A percentile compares a stretch with the other conserved stretches of the same genome.
phyloP scores from a whole-genome alignment of 2,329 filamentous ascomycete genomes.

The Ceratocystis cubensis region DNA sequence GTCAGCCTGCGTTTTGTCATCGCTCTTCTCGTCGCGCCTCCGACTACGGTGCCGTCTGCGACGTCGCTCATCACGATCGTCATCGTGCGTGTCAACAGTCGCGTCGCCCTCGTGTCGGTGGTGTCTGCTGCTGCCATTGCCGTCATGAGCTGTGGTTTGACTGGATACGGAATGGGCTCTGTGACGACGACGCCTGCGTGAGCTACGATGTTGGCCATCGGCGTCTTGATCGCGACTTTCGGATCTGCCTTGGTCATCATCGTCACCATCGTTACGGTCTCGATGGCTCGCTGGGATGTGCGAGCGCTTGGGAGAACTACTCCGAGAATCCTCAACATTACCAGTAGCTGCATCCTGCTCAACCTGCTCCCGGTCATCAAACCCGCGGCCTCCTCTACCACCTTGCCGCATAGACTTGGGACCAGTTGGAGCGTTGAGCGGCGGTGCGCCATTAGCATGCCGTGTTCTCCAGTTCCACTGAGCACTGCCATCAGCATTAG shows the following conservation, averaged over 20 bases:
- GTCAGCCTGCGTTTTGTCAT: constrained; percentile 36
- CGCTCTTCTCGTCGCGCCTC: constrained; percentile 37
- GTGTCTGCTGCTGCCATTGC: constrained; percentile 9
- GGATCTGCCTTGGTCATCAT: constrained; percentile 17
- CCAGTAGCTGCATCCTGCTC: constrained; percentile 9
- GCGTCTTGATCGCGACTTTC: constrained; percentile 20
- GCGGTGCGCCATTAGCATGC: constrained; percentile 26
- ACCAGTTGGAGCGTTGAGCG: constrained; percentile 70
- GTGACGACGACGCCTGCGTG: constrained; percentile 25
- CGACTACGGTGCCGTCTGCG: constrained; percentile 36
- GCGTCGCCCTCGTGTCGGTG: constrained; percentile 13
- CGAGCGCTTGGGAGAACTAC: constrained; percentile 35
- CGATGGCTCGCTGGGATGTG: constrained; percentile 21
- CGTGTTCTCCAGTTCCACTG: constrained; percentile 14
- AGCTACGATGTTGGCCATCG: constrained; percentile 19
- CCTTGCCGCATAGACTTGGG: constrained; percentile 92
- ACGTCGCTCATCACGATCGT: constrained; percentile 26
- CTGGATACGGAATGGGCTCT: constrained; percentile 25
- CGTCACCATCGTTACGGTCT: constrained; percentile 6
- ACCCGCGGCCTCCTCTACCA: constrained; percentile 39
- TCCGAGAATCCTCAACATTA: constrained; percentile 30
- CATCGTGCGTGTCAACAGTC: constrained; percentile 4
- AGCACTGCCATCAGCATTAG: background rate
- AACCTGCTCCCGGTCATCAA: constrained; percentile 30
- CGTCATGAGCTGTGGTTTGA: constrained; percentile 24